phyloP scores from a whole-genome alignment of 2,329 filamentous ascomycete species.

The Cytospora schulzeri region DNA sequence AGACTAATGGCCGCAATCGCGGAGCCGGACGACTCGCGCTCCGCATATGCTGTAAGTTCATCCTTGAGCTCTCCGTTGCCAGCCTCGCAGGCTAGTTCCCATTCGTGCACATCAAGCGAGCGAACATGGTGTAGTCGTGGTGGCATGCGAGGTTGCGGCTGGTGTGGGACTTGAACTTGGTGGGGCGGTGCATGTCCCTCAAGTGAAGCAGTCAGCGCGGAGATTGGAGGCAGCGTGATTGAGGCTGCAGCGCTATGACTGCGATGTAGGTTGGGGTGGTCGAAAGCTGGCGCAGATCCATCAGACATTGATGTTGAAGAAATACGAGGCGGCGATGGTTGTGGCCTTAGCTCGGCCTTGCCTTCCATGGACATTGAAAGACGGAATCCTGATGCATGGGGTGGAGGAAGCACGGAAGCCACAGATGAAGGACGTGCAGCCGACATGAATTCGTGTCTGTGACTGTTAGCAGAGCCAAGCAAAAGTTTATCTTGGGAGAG shows the following conservation, averaged over 20 bases:
- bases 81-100: constrained; percentile 88
- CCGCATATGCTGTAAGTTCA: constrained; percentile 73
- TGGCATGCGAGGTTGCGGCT: constrained; percentile 44
- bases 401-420: constrained; percentile 42
- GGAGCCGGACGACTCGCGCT: constrained; percentile 77
- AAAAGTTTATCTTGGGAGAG: background rate
- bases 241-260: constrained; percentile 69
- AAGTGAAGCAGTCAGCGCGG: constrained; percentile 51
- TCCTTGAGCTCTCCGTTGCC: constrained; percentile 75
- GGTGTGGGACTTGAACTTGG: constrained; percentile 34
- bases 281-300: constrained; percentile 47
- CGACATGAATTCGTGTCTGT: constrained; percentile 48
- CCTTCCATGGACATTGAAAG: constrained; percentile 86
- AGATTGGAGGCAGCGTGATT: constrained; percentile 60
- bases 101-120: constrained; percentile 83
- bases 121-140: constrained; percentile 66
- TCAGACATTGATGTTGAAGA: constrained; percentile 32
- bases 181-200: constrained; percentile 26
- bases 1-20: constrained; percentile 81
- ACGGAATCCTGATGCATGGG: constrained; percentile 62
- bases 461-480: constrained; percentile 24
- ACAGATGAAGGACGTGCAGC: constrained; percentile 46
- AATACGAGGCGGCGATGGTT: constrained; percentile 53
- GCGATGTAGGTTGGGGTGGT: constrained; percentile 61
- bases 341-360: constrained; percentile 83